Base-by-base conservation (phyloP, 1,284 basidiomycete species). In the Pseudomicrostroma phylloplanum region DNA sequence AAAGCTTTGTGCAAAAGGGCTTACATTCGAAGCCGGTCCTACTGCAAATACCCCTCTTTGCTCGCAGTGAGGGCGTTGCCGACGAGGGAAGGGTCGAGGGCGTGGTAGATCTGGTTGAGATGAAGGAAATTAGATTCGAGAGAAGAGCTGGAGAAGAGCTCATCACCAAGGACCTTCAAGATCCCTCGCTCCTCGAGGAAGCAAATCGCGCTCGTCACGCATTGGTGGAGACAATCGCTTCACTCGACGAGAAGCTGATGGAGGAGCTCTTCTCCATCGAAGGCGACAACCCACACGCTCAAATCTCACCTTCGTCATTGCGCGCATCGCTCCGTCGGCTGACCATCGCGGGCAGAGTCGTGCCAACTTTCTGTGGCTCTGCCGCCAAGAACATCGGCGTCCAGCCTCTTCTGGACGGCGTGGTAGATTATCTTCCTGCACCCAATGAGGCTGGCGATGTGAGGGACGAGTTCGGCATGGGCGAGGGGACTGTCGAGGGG, bases 341-440 rank as follows among this genome's bases (percentile, higher is more conserved):
- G 19, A 88, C 88, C 6, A 71, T 90, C 21, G 79, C 80, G 6
- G 87, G 86, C 57, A 83, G 86, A 2, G 82, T 92, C 23, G 81
- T 92, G 1, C 91, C 90, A 7, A 86, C 92, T 12, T 76, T 93
- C 13, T 91, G 90, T 73, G 91, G 90, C 15, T 88, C 90, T 17
- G 90, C 91, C 0, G 83, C 87, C 77, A 87, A 86, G 72, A 85
- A 90, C 73, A 84, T 92, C 48, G 91, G 91, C 26, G 91, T 90
- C 0, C 86, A 90, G 64, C 80, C 89, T 25, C 81, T 91, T 1
- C 84, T 93, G 83, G 86, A 92, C 78, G 92, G 89, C 66, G 84
- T 88, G 46, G 88, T 88, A 17, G 86, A 88, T 71, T 82, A 91
- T 25, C 82, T 93, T n/a, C 88, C 90, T 0, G 88, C 86, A 66